Conservation (phyloP, 2,329 filamentous ascomycete genomes). For the Cryphonectria naterciae region DNA sequence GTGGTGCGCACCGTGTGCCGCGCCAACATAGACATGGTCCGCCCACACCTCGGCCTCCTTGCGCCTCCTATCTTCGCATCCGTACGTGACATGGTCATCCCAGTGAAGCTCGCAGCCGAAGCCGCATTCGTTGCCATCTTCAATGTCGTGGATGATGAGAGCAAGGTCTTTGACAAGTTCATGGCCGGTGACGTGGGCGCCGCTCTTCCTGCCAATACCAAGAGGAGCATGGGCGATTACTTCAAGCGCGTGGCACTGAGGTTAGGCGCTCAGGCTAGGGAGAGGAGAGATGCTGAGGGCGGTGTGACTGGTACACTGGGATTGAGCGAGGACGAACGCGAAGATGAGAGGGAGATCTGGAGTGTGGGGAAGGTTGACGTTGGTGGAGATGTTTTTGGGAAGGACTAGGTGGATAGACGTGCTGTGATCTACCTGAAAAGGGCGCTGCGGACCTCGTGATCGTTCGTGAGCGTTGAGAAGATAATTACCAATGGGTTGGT, state of each 20-base stretch:
- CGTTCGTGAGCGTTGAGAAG: not conserved
- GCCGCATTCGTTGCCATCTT: constrained; percentile 93
- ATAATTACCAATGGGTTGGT: constrained; percentile 6
- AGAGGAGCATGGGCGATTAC: constrained; percentile 94
- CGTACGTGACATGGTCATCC: constrained; percentile 89
- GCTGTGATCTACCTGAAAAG: not conserved
- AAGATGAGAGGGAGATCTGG: constrained; percentile 96
- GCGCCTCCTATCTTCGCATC: constrained; percentile 84
- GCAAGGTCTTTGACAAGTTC: constrained; percentile 87
- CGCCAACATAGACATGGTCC: constrained; percentile 76
- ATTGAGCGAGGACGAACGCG: constrained; percentile 84
- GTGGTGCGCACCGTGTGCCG: constrained; percentile 85
- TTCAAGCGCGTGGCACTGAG: constrained; percentile 91
- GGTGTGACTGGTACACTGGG: constrained; percentile 79
- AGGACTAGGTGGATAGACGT: constrained; percentile 36
- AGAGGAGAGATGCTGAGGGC: constrained; percentile 89
- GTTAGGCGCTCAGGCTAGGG: constrained; percentile 82
- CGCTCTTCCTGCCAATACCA: constrained; percentile 70
- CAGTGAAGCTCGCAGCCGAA: constrained; percentile 92
- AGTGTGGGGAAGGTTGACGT: constrained; percentile 90
- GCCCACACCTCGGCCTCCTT: constrained; percentile 80
- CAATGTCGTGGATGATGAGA: constrained; percentile 84
- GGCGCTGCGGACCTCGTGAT: not conserved
- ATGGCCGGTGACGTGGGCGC: constrained; percentile 69
- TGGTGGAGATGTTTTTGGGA: constrained; percentile 61